Evolutionary conservation across 2,329 filamentous ascomycete species (phyloP).

Genomic region (Xylariaceae sp.): DNA sequence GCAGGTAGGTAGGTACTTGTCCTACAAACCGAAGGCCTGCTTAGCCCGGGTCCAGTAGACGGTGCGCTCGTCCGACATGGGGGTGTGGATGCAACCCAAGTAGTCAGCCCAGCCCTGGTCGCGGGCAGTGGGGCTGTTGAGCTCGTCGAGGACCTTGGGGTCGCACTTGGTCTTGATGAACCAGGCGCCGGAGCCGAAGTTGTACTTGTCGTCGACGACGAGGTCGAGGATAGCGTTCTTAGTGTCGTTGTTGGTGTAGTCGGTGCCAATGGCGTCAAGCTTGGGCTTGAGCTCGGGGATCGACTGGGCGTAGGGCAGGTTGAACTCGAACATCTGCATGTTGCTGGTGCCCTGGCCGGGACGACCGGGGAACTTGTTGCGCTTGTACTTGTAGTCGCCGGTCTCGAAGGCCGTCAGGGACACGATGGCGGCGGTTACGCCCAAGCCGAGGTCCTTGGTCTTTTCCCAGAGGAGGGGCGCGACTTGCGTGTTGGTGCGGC

Average conservation of each 20-base stretch:
- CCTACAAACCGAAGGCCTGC: constrained; percentile 40
- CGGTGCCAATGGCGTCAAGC: constrained; percentile 20
- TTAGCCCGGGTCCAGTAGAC: constrained; percentile 44
- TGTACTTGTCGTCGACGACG: constrained; percentile 45
- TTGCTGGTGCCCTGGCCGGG: constrained; percentile 66
- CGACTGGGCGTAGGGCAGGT: constrained; percentile 43
- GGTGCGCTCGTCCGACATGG: constrained; percentile 31
- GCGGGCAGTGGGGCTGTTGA: constrained; percentile 30
- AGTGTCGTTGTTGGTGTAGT: constrained; percentile 24
- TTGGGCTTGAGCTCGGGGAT: constrained; percentile 37
- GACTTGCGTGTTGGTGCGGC: constrained; percentile 59
- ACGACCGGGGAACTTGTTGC: constrained; percentile 53
- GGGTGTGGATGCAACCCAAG: constrained; percentile 44
- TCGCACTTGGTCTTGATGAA: constrained; percentile 44
- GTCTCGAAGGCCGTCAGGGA: constrained; percentile 68
- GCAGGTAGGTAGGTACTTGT: not conserved
- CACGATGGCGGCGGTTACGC: constrained; percentile 64
- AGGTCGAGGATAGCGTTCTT: constrained; percentile 41
- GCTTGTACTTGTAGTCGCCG: constrained; percentile 63
- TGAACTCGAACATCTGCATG: constrained; percentile 45
- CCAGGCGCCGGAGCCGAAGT: constrained; percentile 51
- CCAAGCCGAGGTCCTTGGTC: constrained; percentile 48
- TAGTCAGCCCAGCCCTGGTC: constrained; percentile 43
- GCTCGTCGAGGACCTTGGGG: constrained; percentile 28
- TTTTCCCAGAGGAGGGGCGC: constrained; percentile 51